phyloP scores from a whole-genome alignment of 441 rosid species.

The Mallotus repandus region DNA sequence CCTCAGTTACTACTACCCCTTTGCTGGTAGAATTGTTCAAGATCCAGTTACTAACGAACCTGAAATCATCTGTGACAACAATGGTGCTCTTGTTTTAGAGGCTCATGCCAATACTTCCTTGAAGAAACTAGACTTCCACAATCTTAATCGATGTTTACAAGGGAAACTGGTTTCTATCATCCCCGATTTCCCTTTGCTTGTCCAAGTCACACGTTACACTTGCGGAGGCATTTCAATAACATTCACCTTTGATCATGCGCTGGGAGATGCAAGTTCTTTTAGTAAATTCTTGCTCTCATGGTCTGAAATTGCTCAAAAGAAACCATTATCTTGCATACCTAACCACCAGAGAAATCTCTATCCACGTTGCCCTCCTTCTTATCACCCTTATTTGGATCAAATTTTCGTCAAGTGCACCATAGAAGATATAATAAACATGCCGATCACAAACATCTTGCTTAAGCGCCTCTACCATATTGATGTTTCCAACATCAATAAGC shows the following conservation, averaged over 20 bases:
- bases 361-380: conserved; percentile 57
- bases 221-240: conserved; percentile 73
- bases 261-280: conserved; percentile 78
- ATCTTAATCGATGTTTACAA: conserved; percentile 42
- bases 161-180: conserved; percentile 51
- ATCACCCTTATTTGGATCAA: conserved; percentile 51
- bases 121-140: conserved; percentile 53
- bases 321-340: conserved; percentile 56
- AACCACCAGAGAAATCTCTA: conserved; percentile 60
- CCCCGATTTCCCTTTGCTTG: conserved; percentile 52
- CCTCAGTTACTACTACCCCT: conserved; percentile 60
- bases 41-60: conserved; percentile 48
- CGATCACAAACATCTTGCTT: conserved; percentile 38
- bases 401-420: conserved; percentile 57
- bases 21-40: conserved; percentile 61
- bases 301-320: conserved; percentile 60
- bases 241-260: conserved; percentile 81
- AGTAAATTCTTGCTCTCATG: conserved; percentile 59
- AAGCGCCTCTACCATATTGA: conserved; percentile 76
- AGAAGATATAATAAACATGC: conserved; percentile 62
- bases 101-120: conserved; percentile 50
- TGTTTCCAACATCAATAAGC: conserved; percentile 41
- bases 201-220: conserved; percentile 52
- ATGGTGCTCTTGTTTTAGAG: conserved; percentile 59
- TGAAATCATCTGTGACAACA: conserved; percentile 62